A percentile compares a stretch with the other conserved stretches of the same genome.
phyloP scores from a whole-genome alignment of 177 flowering plant species.

The Telopea speciosissima region DNA sequence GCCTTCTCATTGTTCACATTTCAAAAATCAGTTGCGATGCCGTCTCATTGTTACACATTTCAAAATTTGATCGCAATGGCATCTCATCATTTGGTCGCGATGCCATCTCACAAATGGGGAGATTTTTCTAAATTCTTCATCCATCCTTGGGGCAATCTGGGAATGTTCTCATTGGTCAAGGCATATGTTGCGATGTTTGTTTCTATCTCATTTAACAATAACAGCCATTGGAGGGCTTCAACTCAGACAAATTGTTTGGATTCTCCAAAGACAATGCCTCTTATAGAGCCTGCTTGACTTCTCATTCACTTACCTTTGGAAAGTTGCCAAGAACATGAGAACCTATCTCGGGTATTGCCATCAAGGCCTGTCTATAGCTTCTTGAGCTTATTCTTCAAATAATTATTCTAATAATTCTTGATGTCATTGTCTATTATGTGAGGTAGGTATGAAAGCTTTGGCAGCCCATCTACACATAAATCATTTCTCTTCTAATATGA shows the following conservation, averaged over 20 bases:
- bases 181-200: conserved; percentile 39
- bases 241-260: conserved; percentile 6
- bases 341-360: conserved; percentile 24
- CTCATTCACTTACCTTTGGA: conserved; percentile 84
- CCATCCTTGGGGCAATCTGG: conserved; percentile 57
- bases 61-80: no score
- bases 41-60: no score
- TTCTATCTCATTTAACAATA: conserved; percentile 2
- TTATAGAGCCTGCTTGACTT: conserved; percentile 62
- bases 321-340: conserved; percentile 18
- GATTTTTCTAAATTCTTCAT: conserved; percentile 33
- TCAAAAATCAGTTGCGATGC: no score
- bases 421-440: conserved; percentile 91
- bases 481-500: conserved; percentile 1
- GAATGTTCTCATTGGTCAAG: conserved; percentile 56
- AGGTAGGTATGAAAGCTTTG: conserved; percentile 83
- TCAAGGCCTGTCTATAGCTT: no score
- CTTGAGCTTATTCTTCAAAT: no score
- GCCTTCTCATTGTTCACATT: no score
- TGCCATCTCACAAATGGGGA: no score
- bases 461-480: conserved; percentile 80
- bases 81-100: no score
- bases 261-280: conserved; percentile 59
- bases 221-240: conserved; percentile 4
- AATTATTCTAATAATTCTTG: conserved; percentile 86